Conservation (phyloP, 495 filamentous ascomycete genomes). For the Neurospora sp. region DNA sequence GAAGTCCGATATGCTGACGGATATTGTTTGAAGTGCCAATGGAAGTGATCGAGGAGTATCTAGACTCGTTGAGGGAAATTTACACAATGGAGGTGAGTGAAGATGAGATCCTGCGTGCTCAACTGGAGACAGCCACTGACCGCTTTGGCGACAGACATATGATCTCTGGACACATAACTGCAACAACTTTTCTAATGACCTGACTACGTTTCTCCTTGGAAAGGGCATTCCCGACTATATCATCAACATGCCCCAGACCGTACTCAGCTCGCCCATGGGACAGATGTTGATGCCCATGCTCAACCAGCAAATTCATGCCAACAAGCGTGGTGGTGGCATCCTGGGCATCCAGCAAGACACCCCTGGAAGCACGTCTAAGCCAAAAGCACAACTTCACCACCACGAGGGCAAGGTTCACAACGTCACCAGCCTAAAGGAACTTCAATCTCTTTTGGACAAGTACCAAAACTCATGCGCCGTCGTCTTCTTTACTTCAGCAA, state of each 20-base stretch:
- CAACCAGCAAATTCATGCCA: slow-evolving; percentile 59
- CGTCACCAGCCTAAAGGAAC: slow-evolving; percentile 37
- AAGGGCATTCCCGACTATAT: slow-evolving; percentile 84
- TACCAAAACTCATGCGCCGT: slow-evolving; percentile 62
- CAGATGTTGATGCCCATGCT: slow-evolving; percentile 82
- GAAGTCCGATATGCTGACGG: background rate
- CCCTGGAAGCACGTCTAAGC: slow-evolving; percentile 21
- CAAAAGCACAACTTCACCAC: slow-evolving; percentile 22
- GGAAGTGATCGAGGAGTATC: slow-evolving; percentile 81
- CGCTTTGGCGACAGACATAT: slow-evolving; percentile 52
- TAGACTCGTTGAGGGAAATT: slow-evolving; percentile 70
- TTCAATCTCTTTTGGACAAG: slow-evolving; percentile 49
- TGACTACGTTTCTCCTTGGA: slow-evolving; percentile 84
- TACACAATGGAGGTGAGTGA: slow-evolving; percentile 66
- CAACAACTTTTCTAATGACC: slow-evolving; percentile 96
- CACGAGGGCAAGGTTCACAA: slow-evolving; percentile 24
- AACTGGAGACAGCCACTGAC: slow-evolving; percentile 2
- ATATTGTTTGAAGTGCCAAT: slow-evolving; percentile 43
- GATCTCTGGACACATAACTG: slow-evolving; percentile 83
- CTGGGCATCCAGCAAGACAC: slow-evolving; percentile 37
- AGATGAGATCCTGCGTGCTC: background rate
- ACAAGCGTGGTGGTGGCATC: slow-evolving; percentile 44
- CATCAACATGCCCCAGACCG: slow-evolving; percentile 72
- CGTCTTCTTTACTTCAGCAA: slow-evolving; percentile 87
- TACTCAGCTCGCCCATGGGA: slow-evolving; percentile 84